Evolutionary conservation across 257 asterid genomes (phyloP), one percentile per base, ranked within the genome.

Genomic region (Striga asiatica): DNA sequence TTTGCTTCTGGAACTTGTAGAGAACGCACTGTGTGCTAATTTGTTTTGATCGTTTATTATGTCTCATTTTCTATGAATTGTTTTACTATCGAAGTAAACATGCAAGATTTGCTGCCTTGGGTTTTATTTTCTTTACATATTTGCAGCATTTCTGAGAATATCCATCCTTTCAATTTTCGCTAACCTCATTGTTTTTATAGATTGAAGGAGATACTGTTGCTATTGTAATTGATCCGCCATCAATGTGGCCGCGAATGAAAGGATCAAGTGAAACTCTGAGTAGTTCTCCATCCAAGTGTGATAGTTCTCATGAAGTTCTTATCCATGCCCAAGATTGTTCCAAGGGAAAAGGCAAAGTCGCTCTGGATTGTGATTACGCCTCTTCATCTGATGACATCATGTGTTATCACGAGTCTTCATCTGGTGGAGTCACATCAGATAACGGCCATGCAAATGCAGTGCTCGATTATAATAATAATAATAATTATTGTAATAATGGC

Each of bases 131-230:
- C 50, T 28, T 34, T 23, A 13, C 37, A 27, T 24, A 17, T 48
- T 50, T 28, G 50, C 37, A 41, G 27, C 18, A 21, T 42, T 63
- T 58, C 42, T 48, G 34, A 14, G 21, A 54, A 47, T 19, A 3
- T 25, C 16, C 16, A 13, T 38, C 12, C 23, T 24, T 60, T 31
- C 54, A 38, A 43, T 61, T 61, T 67, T 16, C n/a, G n/a, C 62
- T 56, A 54, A 64, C 60, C 54, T 50, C 10, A 19, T 43, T 11
- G 43, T 62, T 76, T 22, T 53, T 75, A 66, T 47, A 89, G 98
- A 67, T 82, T 70, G 96, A 89, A 64, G 98, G 96, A 57, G 96
- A 89, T 64, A 65, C 59, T 34, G 95, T 89, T 50, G 96, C 86
- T 29, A 60, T 89, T 56, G 77, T 63, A 74, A 69, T 89, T 54